phyloP scores from a whole-genome alignment of 2,329 filamentous ascomycete species.

The Cladosporium austrohemisphaericum region DNA sequence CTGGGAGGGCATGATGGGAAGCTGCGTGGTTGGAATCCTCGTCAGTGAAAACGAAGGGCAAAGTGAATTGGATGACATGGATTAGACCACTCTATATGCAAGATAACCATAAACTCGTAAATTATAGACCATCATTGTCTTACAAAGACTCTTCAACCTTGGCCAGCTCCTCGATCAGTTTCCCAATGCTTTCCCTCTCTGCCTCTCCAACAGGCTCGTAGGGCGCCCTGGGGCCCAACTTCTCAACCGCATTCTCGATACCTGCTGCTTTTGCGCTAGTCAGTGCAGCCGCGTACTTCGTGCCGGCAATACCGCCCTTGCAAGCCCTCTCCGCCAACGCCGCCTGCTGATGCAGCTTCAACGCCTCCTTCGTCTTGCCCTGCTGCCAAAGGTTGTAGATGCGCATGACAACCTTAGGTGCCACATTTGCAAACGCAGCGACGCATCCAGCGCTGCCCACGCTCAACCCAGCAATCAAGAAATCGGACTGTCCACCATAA shows the following conservation, averaged over 20 bases:
- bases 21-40: constrained; percentile 60
- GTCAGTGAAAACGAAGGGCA: constrained; percentile 52
- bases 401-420: constrained; percentile 49
- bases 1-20: constrained; percentile 62
- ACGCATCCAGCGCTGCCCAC: constrained; percentile 55
- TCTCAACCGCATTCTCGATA: constrained; percentile 56
- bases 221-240: constrained; percentile 58
- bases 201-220: constrained; percentile 50
- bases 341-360: constrained; percentile 55
- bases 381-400: constrained; percentile 57
- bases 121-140: neutral
- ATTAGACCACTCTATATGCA: constrained; percentile 37
- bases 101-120: neutral
- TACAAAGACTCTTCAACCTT: constrained; percentile 37
- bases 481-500: constrained; percentile 71
- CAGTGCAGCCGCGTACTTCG: constrained; percentile 61
- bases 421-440: constrained; percentile 54
- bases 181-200: constrained; percentile 42
- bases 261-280: constrained; percentile 58
- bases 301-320: constrained; percentile 61
- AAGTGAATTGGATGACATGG: constrained; percentile 54
- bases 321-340: constrained; percentile 60
- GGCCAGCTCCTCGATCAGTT: constrained; percentile 41
- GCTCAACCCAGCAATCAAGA: constrained; percentile 56
- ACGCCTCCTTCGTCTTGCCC: constrained; percentile 54